Evolutionary conservation across 2,329 filamentous ascomycete species (phyloP).

Genomic region (Ceratocystis colombiana): DNA sequence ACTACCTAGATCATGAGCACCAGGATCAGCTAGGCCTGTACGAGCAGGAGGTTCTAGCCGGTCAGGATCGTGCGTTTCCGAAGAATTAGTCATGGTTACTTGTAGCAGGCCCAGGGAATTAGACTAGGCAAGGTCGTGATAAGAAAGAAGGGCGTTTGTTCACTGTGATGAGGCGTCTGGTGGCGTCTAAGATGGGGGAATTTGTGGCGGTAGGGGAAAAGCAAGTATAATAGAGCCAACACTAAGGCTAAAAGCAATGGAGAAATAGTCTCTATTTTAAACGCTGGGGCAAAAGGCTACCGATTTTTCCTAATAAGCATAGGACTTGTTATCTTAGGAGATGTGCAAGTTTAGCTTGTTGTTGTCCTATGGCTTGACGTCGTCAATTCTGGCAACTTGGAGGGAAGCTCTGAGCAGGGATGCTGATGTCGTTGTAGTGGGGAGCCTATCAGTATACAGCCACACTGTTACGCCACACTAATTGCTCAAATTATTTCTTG

Average conservation of each 20-base stretch:
- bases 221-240: background rate
- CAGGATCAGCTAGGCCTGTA: constrained; percentile 40
- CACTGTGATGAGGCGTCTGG: background rate
- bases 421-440: constrained; percentile 1
- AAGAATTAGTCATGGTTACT: background rate
- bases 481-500: background rate
- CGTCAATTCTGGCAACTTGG: constrained; percentile 6
- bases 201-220: background rate
- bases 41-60: constrained; percentile 16
- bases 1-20: constrained; percentile 50
- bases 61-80: constrained; percentile 4
- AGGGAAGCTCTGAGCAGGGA: constrained; percentile 1
- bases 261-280: background rate
- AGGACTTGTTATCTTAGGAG: background rate
- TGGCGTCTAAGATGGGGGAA: background rate
- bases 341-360: background rate
- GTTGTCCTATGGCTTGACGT: constrained; percentile 8
- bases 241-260: background rate
- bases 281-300: background rate
- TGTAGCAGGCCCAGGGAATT: background rate
- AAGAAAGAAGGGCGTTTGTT: too few relatives aligned
- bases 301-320: background rate
- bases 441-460: background rate
- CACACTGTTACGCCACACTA: background rate
- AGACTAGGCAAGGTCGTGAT: background rate